Conservation (phyloP, 2,329 filamentous ascomycete species). For the Alternaria burnsii region DNA sequence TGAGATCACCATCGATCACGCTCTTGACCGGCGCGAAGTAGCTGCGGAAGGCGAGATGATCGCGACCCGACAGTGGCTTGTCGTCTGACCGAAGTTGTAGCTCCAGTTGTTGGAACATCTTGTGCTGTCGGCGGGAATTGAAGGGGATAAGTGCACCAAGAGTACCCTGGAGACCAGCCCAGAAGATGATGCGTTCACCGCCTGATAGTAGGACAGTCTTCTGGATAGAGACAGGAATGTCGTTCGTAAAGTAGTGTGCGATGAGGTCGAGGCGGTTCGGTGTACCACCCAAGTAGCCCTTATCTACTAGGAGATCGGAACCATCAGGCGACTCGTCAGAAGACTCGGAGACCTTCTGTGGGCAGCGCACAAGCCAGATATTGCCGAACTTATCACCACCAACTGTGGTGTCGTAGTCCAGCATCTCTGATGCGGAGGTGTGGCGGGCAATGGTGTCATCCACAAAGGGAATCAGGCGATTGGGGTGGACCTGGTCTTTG, state of each 20-base stretch:
- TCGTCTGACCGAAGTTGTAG: slow-evolving; percentile 80
- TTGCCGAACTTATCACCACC: slow-evolving; percentile 99
- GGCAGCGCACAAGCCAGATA: slow-evolving; percentile 88
- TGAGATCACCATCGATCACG: slow-evolving; percentile 94
- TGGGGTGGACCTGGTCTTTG: slow-evolving; percentile 78
- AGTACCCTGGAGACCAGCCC: slow-evolving; percentile 94
- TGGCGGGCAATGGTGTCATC: slow-evolving; percentile 90
- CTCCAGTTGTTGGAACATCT: slow-evolving; percentile 97
- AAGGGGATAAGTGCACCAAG: slow-evolving; percentile 95
- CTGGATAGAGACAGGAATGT: slow-evolving; percentile 88
- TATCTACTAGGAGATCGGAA: slow-evolving; percentile 88
- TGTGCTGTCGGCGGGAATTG: slow-evolving; percentile 87
- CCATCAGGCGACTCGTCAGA: slow-evolving; percentile 92
- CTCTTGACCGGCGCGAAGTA: slow-evolving; percentile 98
- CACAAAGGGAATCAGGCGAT: slow-evolving; percentile 89
- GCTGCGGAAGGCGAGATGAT: slow-evolving; percentile 93
- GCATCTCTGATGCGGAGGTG: slow-evolving; percentile 91
- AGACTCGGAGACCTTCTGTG: slow-evolving; percentile 83
- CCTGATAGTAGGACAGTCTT: slow-evolving; percentile 91
- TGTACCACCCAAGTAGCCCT: slow-evolving; percentile 88
- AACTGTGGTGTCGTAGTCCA: slow-evolving; percentile 95
- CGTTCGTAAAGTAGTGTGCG: slow-evolving; percentile 88
- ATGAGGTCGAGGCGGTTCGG: slow-evolving; percentile 85
- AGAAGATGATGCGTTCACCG: slow-evolving; percentile 88
- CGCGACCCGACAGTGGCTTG: slow-evolving; percentile 85